Evolutionary conservation across 805 yeast genomes (phyloP).

Genomic region (Candida silvicultrix): DNA sequence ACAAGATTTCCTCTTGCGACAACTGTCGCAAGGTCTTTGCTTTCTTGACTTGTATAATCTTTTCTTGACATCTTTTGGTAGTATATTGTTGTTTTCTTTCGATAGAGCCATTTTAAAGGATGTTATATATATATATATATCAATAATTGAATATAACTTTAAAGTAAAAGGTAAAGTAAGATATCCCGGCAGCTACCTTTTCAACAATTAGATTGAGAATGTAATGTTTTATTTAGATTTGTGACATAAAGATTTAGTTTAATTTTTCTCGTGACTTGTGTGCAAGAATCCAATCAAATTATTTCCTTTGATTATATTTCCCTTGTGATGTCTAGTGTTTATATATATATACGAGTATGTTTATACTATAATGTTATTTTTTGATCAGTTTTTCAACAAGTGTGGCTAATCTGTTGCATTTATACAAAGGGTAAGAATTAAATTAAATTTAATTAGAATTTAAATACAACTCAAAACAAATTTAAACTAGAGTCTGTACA

Average conservation of each 20-base stretch:
- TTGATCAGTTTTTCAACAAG: not conserved
- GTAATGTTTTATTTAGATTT: not conserved
- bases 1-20: conserved; percentile 29
- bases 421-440: not conserved
- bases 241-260: not conserved
- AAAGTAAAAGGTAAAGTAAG: not conserved
- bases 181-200: not conserved
- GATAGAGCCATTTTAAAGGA: not conserved
- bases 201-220: not conserved
- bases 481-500: no score
- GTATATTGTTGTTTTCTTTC: not conserved
- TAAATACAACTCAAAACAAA: no score
- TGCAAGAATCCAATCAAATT: not conserved
- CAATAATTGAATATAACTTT: no score
- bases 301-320: not conserved
- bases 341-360: not conserved
- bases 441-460: no score
- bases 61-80: not conserved
- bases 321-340: not conserved
- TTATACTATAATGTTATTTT: not conserved
- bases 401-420: not conserved
- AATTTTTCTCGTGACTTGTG: no score
- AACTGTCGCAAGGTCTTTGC: conserved; percentile 31
- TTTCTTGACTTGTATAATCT: conserved; percentile 29
- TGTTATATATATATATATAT: no score